Evolutionary conservation across 495 filamentous ascomycete species (phyloP), one percentile per base, ranked within the genome.

Genomic region (Aspergillus sclerotiicarbonarius): DNA sequence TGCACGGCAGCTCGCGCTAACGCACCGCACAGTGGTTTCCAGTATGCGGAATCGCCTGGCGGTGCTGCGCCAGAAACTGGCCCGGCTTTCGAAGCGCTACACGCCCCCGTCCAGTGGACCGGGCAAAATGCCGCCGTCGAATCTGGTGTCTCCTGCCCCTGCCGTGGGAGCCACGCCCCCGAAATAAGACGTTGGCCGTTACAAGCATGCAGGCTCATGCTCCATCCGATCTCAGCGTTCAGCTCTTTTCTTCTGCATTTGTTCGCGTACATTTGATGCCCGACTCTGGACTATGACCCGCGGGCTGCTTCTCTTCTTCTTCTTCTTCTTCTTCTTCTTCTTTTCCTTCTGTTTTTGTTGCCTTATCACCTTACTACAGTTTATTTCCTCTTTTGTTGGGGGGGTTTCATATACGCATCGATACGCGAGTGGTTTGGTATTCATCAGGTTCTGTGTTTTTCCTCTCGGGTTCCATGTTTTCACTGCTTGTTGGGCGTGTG

Each of bases 1-100:
- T 41, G 47, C 29, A 50, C 21, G n/a, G 6, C 8, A 31, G 13
- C 20, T 53, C 41, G 59, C 15, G 46, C 71, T 79, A 64, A 79
- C 62, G 53, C 49, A 19, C 3, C 21, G 0, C 32, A 37, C 48
- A 87, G 84, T 86, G 52, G 77, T 86, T n/a, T 73, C 79, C 20
- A 83, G 81, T 62, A 84, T 87, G 67, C 82, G 82, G 50, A 69
- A 69, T 29, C 84, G 84, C 39, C 69, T 86, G 37, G 64, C 72
- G 15, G 68, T 78, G 48, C 72, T 87, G 41, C 76, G 79, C 54
- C 84, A 82, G 71, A 87, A 86, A 63, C 77, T 84, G 55, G 74
- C 77, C 16, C 59, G 81, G 1, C 71, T 86, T 20, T 70, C 81
- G 2, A 82, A 82, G 57, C 81, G 80, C 29, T 78, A 78, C 30